Conservation (phyloP, 2,329 filamentous ascomycete genomes). For the Hypoxylon sp. region DNA sequence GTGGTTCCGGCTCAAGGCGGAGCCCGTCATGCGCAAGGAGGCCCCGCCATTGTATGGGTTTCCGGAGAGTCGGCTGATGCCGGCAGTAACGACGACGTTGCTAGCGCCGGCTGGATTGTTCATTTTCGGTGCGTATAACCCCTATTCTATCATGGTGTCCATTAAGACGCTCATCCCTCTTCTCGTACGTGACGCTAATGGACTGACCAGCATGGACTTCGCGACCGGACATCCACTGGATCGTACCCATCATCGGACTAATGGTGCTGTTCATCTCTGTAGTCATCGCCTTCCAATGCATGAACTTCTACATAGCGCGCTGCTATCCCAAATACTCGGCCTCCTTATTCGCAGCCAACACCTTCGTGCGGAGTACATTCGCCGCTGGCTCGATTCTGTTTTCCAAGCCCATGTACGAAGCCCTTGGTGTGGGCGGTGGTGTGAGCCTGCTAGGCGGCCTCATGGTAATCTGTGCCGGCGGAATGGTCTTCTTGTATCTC, state of each 20-base stretch:
- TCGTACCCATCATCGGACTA: slow-evolving; percentile 58
- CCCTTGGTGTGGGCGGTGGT: slow-evolving; percentile 39
- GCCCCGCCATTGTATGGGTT: slow-evolving; percentile 41
- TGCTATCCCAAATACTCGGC: slow-evolving; percentile 46
- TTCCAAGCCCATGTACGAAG: slow-evolving; percentile 42
- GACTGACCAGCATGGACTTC: slow-evolving; percentile 54
- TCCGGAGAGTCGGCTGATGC: slow-evolving; percentile 50
- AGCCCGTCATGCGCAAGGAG: slow-evolving; percentile 39
- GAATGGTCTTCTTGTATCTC: slow-evolving; percentile 39
- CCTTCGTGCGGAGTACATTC: slow-evolving; percentile 41
- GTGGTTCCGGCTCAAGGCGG: slow-evolving; percentile 55
- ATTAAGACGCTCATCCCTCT: not conserved
- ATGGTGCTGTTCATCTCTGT: slow-evolving; percentile 54
- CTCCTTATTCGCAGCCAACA: slow-evolving; percentile 46
- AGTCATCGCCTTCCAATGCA: slow-evolving; percentile 51
- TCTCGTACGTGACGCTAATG: slow-evolving; percentile 4
- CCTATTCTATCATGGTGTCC: not conserved
- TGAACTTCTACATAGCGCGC: slow-evolving; percentile 58
- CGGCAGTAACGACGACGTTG: slow-evolving; percentile 57
- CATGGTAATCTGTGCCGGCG: slow-evolving; percentile 34
- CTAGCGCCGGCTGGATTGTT: slow-evolving; percentile 58
- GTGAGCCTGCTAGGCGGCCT: slow-evolving; percentile 43
- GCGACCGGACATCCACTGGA: slow-evolving; percentile 48
- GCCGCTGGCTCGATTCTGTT: slow-evolving; percentile 43
- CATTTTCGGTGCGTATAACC: slow-evolving; percentile 51